Evolutionary conservation across 192 early-diverging fungal species (phyloP), one percentile per base, ranked within the genome.

Genomic region (Rhizoclosmatium globosum): DNA sequence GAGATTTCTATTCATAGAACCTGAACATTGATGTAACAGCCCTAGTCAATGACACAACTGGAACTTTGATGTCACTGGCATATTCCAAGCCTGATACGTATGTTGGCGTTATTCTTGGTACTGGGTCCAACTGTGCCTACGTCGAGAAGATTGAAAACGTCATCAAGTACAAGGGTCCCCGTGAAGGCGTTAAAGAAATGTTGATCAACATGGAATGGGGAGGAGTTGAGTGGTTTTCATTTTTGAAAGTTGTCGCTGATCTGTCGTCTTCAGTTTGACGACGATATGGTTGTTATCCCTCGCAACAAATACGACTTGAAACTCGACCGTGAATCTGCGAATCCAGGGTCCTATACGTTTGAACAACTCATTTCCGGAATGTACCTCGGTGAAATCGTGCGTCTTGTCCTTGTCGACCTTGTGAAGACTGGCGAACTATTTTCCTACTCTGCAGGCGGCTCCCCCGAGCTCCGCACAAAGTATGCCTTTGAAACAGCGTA

Each of bases 361-460:
- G 97, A 99, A 86, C 98, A 98, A 86, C 95, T 96, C 92, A 92
- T 98, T 69, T 95, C 95, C 45, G 97, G 97, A 77, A 87, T 94
- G 81, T 99, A 97, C 79, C 84, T 99, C 77, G 96, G 97, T 72
- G 97, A 99, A 84, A 84, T 99, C 41, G 91, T 92, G 2, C 92
- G 97, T 47, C 83, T 95, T 79, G 87, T 93, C 44, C 71, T 94
- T 48, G 81, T 96, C 44, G 95, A 98, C 85, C 89, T 97, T 76
- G 90, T 93, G 61, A 85, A 94, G 71, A 91, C 89, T 68, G 92
- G 92, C 57, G 89, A 92, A 64, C 82, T 95, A 39, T 95, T 98
- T 77, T 56, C 56, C 39, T 59, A 44, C 4, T 46, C 17, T 19
- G 38, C 43, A 11, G 23, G 39, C 66, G 85, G 86, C 70, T 89